Conservation (phyloP, 2,329 filamentous ascomycete species). For the Cylindrodendrum hubeiense region DNA sequence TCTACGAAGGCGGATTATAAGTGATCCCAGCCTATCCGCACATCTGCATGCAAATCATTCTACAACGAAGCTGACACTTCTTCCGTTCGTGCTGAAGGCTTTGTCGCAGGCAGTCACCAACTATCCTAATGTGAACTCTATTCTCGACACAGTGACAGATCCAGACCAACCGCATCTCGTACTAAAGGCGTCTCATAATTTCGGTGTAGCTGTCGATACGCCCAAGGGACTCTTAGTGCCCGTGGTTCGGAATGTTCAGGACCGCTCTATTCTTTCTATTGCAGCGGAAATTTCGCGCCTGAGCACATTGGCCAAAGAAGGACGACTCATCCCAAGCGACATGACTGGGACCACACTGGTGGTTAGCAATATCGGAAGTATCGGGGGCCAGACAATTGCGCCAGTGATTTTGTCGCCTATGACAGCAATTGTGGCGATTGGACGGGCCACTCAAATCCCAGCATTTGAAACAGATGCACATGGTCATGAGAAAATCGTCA, state of each 20-base stretch:
- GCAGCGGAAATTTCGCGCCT: slow-evolving; percentile 9
- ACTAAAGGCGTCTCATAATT: slow-evolving; percentile 17
- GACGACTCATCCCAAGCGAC: slow-evolving; percentile 3
- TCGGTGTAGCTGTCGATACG: slow-evolving; percentile 25
- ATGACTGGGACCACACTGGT: slow-evolving; percentile 13
- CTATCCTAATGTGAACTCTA: slow-evolving; percentile 14
- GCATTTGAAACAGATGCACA: neutral
- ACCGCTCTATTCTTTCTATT: slow-evolving; percentile 13
- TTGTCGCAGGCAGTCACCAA: slow-evolving; percentile 9
- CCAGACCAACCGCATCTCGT: neutral
- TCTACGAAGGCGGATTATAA: neutral
- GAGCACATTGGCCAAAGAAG: neutral
- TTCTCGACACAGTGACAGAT: neutral
- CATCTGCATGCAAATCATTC: neutral
- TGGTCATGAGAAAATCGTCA: slow-evolving; percentile 1
- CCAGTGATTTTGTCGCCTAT: slow-evolving; percentile 14
- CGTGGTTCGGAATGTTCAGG: slow-evolving; percentile 20
- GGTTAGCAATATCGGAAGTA: slow-evolving; percentile 21
- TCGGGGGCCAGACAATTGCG: slow-evolving; percentile 6
- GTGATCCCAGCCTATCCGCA: neutral
- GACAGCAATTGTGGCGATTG: slow-evolving; percentile 6
- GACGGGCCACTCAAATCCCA: neutral
- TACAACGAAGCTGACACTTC: neutral
- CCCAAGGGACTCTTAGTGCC: slow-evolving; percentile 23
- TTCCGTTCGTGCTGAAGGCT: slow-evolving; percentile 24